Base-by-base conservation (phyloP, 1,139 yeast genomes). In the Lodderomyces theae region DNA sequence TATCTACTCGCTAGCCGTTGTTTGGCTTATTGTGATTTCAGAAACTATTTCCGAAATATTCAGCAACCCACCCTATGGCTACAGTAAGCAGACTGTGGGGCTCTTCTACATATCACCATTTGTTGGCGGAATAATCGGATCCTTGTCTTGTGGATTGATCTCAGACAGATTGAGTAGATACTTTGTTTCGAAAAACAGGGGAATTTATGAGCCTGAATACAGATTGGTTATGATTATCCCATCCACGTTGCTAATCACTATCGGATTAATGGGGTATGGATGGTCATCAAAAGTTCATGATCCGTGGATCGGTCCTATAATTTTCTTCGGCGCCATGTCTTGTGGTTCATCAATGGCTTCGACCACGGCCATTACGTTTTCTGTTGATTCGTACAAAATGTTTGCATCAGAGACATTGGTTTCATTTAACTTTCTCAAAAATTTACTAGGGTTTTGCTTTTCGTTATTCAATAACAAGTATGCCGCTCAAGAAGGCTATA, bases 161-260 rank as follows among this genome's bases (percentile, higher is more conserved):
- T 72, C 80, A 4, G 86, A 80, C 51, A 46, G 68, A 21, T 36
- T 79, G 19, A 74, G 70, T 16, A 52, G 76, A 42, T 57, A 39
- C 35, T 44, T 68, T 41, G 69, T 72, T 10, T 44, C 51, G 15
- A 59, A 58, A 34, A 80, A 80, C 47, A 55, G 66, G 26, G 85
- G 85, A 2, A 58, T 76, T 11, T 80, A 79, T 55, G 86, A 80
- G 59, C 85, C 86, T 2, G 86, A 80, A 53, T 79, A 73, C 52
- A 65, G 86, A 35, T 61, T 80, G 32, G 44, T 78, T 15, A 77
- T 79, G 83, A 60, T 77, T 25, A 39, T 74, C 5, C 82, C 82
- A 1, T 49, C 81, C 6, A 53, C 81, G 0, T 61, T 76, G 17
- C 56, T 75, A 32, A 65, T 74, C 35, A 47, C 57, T n/a, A 48